Evolutionary conservation across 2,329 filamentous ascomycete genomes (phyloP).

Genomic region (Claviceps pazoutovae): DNA sequence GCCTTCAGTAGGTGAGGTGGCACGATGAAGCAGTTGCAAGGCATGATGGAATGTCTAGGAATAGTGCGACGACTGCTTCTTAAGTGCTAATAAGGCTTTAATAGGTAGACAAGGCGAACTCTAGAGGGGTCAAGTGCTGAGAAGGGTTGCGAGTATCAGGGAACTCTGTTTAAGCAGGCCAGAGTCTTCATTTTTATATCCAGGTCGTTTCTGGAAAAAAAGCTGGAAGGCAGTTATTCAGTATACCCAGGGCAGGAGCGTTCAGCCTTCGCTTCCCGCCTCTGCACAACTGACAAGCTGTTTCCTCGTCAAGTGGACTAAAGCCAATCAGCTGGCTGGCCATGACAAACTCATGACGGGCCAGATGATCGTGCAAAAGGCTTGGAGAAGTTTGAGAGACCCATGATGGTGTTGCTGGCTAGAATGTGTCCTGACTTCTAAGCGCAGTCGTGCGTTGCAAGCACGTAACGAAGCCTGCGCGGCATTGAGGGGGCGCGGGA

Average conservation of each 20-base stretch:
- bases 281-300: background rate
- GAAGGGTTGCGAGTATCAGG: background rate
- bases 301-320: background rate
- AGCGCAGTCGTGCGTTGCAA: background rate
- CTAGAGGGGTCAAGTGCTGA: background rate
- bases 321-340: background rate
- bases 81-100: background rate
- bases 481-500: background rate
- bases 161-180: background rate
- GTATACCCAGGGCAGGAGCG: background rate
- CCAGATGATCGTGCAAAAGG: background rate
- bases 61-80: background rate
- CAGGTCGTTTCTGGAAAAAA: too few species aligned
- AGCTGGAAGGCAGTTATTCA: background rate
- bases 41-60: slow-evolving; percentile 5
- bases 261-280: background rate
- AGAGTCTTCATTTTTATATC: background rate
- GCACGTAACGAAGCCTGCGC: background rate
- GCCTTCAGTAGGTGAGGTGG: slow-evolving; percentile 31
- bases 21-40: slow-evolving; percentile 25
- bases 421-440: background rate
- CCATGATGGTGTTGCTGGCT: background rate
- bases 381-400: background rate
- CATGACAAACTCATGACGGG: background rate
- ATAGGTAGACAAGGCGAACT: background rate